Evolutionary conservation across 768 basidiomycete species (phyloP).

Genomic region (Leccinum longicurvipes): DNA sequence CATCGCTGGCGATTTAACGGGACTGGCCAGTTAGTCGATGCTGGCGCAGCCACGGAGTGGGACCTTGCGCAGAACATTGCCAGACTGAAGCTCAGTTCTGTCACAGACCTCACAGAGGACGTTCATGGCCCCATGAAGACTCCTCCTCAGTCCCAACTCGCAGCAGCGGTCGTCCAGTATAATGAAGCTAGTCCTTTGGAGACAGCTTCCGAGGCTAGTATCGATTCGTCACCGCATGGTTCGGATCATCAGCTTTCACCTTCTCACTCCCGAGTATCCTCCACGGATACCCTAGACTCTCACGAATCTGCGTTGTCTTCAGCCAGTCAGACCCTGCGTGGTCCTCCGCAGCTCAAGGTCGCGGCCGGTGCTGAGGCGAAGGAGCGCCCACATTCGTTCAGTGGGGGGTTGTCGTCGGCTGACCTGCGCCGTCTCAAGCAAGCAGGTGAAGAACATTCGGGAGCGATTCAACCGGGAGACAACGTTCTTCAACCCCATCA

Average conservation of each 20-base stretch:
- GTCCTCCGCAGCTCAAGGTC: slow-evolving; percentile 52
- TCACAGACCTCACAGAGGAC: slow-evolving; percentile 48
- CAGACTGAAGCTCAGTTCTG: slow-evolving; percentile 64
- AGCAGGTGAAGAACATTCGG: slow-evolving; percentile 46
- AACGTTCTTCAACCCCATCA: slow-evolving; percentile 42
- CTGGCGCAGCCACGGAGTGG: slow-evolving; percentile 57
- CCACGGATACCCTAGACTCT: slow-evolving; percentile 69
- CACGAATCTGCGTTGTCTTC: slow-evolving; percentile 53
- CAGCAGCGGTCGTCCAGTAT: slow-evolving; percentile 51
- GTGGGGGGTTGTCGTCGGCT: slow-evolving; percentile 69
- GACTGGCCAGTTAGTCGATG: slow-evolving; percentile 59
- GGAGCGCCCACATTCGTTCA: slow-evolving; percentile 80
- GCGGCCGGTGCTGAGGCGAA: slow-evolving; percentile 54
- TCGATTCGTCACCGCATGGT: slow-evolving; percentile 68
- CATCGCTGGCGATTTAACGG: slow-evolving; percentile 63
- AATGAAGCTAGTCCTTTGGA: slow-evolving; percentile 71
- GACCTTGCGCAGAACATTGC: slow-evolving; percentile 71
- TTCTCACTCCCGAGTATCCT: slow-evolving; percentile 79
- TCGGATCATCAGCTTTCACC: slow-evolving; percentile 64
- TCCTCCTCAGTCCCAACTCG: slow-evolving; percentile 62
- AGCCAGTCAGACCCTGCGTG: slow-evolving; percentile 55
- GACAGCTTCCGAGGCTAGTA: slow-evolving; percentile 65
- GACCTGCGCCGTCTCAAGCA: slow-evolving; percentile 76
- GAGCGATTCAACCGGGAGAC: slow-evolving; percentile 33
- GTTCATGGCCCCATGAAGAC: slow-evolving; percentile 54